These are phyloP conservation scores for Fraxinus americana DNA, from an alignment of 257 asterid species.

Conservation along the genomic window DNA sequence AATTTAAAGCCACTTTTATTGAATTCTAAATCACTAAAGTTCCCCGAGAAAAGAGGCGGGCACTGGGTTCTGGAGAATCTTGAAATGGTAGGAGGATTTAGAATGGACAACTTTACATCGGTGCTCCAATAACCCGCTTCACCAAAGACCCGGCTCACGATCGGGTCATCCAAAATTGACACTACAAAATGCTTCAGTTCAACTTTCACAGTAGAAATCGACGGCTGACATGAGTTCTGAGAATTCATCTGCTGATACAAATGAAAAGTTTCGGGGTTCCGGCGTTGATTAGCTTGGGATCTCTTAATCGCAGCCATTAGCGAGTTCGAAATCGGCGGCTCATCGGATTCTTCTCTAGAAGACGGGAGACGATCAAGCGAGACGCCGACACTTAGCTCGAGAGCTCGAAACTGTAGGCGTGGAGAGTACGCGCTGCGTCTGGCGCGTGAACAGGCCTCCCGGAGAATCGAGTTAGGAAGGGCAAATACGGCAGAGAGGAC, in stretches of 20 bases:
- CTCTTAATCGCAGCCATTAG: slow-evolving; percentile 97
- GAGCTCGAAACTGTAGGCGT: slow-evolving; percentile 79
- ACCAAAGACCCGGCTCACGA: slow-evolving; percentile 79
- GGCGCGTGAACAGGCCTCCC: slow-evolving; percentile 81
- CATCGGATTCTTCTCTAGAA: slow-evolving; percentile 49
- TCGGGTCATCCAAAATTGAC: slow-evolving; percentile 92
- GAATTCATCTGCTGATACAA: slow-evolving; percentile 67
- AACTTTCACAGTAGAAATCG: slow-evolving; percentile 72
- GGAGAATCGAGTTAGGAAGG: slow-evolving; percentile 62
- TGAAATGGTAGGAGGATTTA: slow-evolving; percentile 63
- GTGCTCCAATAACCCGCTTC: slow-evolving; percentile 89
- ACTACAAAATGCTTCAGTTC: slow-evolving; percentile 80
- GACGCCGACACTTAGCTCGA: slow-evolving; percentile 73
- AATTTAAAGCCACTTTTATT: slow-evolving; percentile 51
- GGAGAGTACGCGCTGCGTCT: slow-evolving; percentile 72
- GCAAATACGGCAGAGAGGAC: slow-evolving; percentile 75
- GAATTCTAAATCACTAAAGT: slow-evolving; percentile 49
- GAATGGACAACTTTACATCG: slow-evolving; percentile 71
- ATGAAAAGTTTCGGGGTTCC: slow-evolving; percentile 90
- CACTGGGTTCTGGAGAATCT: slow-evolving; percentile 48
- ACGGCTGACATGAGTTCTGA: slow-evolving; percentile 28
- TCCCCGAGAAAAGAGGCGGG: slow-evolving; percentile 58
- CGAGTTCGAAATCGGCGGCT: slow-evolving; percentile 86
- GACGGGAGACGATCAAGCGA: slow-evolving; percentile 75
- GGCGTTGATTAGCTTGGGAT: slow-evolving; percentile 91